phyloP scores from a whole-genome alignment of 352 stramenopile species.

The Phytopythium aichiense region DNA sequence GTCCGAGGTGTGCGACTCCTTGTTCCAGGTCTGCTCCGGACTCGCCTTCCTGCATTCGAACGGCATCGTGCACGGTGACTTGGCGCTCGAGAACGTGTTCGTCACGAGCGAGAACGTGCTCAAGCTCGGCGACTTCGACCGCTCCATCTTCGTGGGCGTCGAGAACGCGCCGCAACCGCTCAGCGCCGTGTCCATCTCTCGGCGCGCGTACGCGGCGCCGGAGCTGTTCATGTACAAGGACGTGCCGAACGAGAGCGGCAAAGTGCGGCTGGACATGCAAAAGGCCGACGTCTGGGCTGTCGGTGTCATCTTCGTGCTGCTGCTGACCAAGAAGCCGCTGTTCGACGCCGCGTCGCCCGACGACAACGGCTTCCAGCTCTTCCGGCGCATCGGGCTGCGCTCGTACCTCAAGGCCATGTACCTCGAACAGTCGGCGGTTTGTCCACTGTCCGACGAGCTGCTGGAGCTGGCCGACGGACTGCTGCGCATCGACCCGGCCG shows the following conservation, averaged over 20 bases:
- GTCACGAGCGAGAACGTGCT: conserved; percentile 47
- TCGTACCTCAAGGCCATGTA: conserved; percentile 61
- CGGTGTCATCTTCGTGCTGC: conserved; percentile 49
- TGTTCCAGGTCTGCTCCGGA: conserved; percentile 84
- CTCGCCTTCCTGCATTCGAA: conserved; percentile 54
- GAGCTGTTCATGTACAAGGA: conserved; percentile 33
- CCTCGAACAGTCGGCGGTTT: conserved; percentile 55
- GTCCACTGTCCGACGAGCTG: conserved; percentile 48
- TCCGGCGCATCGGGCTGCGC: conserved; percentile 35
- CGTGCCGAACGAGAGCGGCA: conserved; percentile 11
- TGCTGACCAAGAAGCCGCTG: conserved; percentile 53
- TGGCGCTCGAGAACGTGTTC: conserved; percentile 77
- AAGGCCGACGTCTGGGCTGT: conserved; percentile 62
- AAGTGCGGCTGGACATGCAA: conserved; percentile 34
- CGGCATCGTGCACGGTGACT: conserved; percentile 57
- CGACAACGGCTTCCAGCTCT: conserved; percentile 58
- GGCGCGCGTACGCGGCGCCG: conserved; percentile 46
- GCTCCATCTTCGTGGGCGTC: conserved; percentile 49
- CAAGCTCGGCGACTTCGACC: conserved; percentile 72
- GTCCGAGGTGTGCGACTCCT: conserved; percentile 40
- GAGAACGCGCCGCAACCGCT: conserved; percentile 32
- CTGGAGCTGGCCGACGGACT: conserved; percentile 82
- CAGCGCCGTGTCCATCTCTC: conserved; percentile 20
- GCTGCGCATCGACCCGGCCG: conserved; percentile 75
- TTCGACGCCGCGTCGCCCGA: conserved; percentile 37